These are phyloP conservation scores for Kodamaea leandrae DNA, from an alignment of 805 yeast genomes.

Conservation along the genomic window DNA sequence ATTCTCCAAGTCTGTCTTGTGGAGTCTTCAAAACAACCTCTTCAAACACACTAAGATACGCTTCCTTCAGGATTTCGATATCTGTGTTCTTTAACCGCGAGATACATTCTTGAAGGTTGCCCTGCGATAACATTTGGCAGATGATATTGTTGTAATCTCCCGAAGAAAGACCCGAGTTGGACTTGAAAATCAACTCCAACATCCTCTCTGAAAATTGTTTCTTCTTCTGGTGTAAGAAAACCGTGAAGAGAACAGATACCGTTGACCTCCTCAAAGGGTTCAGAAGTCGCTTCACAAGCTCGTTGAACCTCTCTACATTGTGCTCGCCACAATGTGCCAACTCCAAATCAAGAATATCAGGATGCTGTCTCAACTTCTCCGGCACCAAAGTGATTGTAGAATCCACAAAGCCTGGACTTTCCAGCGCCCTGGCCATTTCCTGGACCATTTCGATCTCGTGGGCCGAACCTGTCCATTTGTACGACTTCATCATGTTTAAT, in stretches of 20 bases:
- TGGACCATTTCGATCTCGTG: background rate
- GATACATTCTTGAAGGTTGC: slow-evolving; percentile 25
- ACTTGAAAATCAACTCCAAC: slow-evolving; percentile 27
- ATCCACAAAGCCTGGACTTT: background rate
- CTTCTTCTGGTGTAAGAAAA: slow-evolving; percentile 27
- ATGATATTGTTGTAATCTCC: slow-evolving; percentile 29
- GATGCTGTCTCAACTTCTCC: background rate
- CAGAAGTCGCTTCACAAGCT: slow-evolving; percentile 19
- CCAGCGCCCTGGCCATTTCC: slow-evolving; percentile 7
- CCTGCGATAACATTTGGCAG: slow-evolving; percentile 23
- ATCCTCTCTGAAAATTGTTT: slow-evolving; percentile 29
- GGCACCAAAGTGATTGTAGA: slow-evolving; percentile 3
- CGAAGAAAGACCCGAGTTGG: slow-evolving; percentile 25
- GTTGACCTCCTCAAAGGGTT: slow-evolving; percentile 35
- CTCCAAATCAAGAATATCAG: slow-evolving; percentile 15
- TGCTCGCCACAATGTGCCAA: slow-evolving; percentile 20
- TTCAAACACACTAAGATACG: slow-evolving; percentile 23
- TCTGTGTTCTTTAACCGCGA: slow-evolving; percentile 20
- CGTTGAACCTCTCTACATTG: slow-evolving; percentile 15
- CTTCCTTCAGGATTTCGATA: slow-evolving; percentile 23
- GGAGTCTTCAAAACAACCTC: slow-evolving; percentile 3
- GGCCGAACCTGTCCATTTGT: background rate
- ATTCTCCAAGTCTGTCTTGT: slow-evolving; percentile 3
- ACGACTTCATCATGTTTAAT: slow-evolving; percentile 2
- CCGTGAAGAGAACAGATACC: slow-evolving; percentile 30